phyloP scores from a whole-genome alignment of 2,329 filamentous ascomycete species.

The Gnomoniopsis smithogilvyi region DNA sequence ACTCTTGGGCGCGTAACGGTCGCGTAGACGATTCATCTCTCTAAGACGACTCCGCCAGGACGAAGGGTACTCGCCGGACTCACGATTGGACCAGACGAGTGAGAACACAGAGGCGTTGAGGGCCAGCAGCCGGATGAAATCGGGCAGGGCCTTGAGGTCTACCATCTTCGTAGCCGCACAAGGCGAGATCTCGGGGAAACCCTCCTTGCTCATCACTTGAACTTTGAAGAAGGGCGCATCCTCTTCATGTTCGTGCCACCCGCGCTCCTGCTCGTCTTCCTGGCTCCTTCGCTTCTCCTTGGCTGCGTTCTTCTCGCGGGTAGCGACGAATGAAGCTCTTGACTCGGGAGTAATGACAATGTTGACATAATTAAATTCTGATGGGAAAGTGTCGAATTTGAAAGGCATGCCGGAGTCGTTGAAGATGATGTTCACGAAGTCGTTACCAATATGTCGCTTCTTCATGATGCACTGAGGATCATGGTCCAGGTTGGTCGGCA shows the following conservation, averaged over 20 bases:
- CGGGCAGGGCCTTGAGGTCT: constrained; percentile 74
- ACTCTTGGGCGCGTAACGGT: constrained; percentile 54
- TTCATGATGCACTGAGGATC: constrained; percentile 78
- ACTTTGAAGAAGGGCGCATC: constrained; percentile 74
- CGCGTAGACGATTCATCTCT: constrained; percentile 78
- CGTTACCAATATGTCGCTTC: constrained; percentile 94
- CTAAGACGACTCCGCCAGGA: constrained; percentile 86
- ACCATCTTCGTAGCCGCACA: constrained; percentile 88
- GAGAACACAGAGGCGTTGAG: constrained; percentile 94
- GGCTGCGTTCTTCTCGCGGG: constrained; percentile 41
- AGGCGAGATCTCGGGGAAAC: constrained; percentile 88
- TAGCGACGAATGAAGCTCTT: constrained; percentile 69
- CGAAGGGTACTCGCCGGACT: constrained; percentile 78
- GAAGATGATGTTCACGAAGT: constrained; percentile 97
- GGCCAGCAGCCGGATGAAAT: constrained; percentile 83
- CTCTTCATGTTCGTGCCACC: not conserved
- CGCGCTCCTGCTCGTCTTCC: constrained; percentile 25
- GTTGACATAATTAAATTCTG: constrained; percentile 94
- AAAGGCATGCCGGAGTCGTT: constrained; percentile 93
- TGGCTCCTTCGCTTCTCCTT: constrained; percentile 32
- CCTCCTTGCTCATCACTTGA: constrained; percentile 81
- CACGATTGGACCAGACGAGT: constrained; percentile 77
- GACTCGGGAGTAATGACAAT: constrained; percentile 93
- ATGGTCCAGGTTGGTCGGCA: constrained; percentile 80
- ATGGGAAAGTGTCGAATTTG: constrained; percentile 86